A percentile compares a stretch with the other conserved stretches of the same genome.
These are phyloP conservation scores for Erysiphe pulchra DNA, from an alignment of 2,329 filamentous ascomycete genomes.

Conservation along the genomic window DNA sequence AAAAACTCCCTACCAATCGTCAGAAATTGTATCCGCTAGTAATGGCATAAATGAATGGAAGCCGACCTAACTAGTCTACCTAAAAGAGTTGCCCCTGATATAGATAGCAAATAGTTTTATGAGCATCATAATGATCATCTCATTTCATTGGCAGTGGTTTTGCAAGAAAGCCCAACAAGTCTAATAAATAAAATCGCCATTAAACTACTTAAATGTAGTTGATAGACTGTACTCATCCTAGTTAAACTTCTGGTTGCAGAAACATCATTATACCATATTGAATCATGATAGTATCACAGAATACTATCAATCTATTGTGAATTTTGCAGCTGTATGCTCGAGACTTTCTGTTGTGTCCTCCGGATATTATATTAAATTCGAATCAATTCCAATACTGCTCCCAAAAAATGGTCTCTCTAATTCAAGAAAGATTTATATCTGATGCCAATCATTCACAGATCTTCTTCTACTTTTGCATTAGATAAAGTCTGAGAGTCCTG, in stretches of 20 bases:
- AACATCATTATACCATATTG: background rate
- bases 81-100: no score
- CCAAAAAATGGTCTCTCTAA: no score
- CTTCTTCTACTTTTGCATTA: background rate
- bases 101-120: background rate
- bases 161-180: background rate
- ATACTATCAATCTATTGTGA: background rate
- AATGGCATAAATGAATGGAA: background rate
- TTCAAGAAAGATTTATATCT: background rate
- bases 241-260: background rate
- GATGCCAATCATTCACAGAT: background rate
- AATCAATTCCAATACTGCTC: background rate
- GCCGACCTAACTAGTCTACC: background rate
- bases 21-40: no score
- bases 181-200: background rate
- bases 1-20: no score
- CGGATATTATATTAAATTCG: no score
- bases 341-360: background rate
- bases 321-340: background rate
- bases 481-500: background rate
- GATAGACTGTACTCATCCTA: background rate
- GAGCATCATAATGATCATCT: background rate
- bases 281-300: background rate
- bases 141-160: background rate
- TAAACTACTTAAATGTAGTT: background rate